Conservation (phyloP, 164 flowering plant genomes). For the Tetrastigma voinierianum region DNA sequence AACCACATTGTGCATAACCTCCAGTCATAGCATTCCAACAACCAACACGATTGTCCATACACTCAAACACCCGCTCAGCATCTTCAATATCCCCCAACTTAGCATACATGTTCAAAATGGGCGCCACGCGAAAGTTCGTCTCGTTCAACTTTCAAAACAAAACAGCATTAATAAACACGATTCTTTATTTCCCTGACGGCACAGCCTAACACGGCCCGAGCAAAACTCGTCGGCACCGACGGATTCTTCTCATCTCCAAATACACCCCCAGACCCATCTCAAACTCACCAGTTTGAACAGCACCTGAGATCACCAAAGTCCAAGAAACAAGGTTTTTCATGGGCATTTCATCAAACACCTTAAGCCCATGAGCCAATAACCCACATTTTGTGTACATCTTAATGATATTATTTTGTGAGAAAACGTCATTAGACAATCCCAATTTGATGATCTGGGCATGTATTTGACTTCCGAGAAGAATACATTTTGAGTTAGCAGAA, state of each 20-base stretch:
- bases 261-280: slow-evolving; percentile 34
- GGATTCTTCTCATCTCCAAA: slow-evolving; percentile 36
- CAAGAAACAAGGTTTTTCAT: slow-evolving; percentile 55
- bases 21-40: slow-evolving; percentile 64
- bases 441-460: too few relatives aligned
- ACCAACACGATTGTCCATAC: slow-evolving; percentile 31
- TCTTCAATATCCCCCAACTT: slow-evolving; percentile 32
- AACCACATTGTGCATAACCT: too few relatives aligned
- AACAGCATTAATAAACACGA: slow-evolving; percentile 36
- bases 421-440: slow-evolving; percentile 20
- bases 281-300: slow-evolving; percentile 33
- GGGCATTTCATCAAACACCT: too few relatives aligned
- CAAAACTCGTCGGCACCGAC: slow-evolving; percentile 53
- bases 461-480: too few relatives aligned
- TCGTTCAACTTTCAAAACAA: slow-evolving; percentile 40
- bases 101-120: slow-evolving; percentile 40
- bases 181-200: slow-evolving; percentile 12
- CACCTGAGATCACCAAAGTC: slow-evolving; percentile 46
- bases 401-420: slow-evolving; percentile 41
- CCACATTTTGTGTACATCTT: slow-evolving; percentile 38
- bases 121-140: slow-evolving; percentile 36
- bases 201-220: slow-evolving; percentile 48
- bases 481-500: too few relatives aligned
- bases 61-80: slow-evolving; percentile 31
- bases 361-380: slow-evolving; percentile 23